Evolutionary conservation across 176 grass and related monocot species (phyloP).

Genomic region (Eremochloa ophiuroides): DNA sequence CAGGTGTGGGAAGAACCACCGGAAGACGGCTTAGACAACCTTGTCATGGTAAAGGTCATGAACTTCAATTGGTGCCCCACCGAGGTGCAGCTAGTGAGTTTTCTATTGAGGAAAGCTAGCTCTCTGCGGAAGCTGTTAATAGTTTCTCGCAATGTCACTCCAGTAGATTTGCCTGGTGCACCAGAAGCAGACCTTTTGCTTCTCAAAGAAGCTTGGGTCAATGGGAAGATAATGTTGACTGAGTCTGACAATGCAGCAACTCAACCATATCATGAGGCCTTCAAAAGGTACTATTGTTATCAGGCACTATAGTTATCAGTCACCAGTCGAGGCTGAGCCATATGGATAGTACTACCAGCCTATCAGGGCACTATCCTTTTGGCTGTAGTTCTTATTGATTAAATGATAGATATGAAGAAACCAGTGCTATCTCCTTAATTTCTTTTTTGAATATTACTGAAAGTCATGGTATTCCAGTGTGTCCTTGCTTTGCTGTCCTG

Average conservation of each 20-base stretch:
- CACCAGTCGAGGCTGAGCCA: background rate
- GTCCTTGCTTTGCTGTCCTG: background rate
- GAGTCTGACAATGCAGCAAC: background rate
- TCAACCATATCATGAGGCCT: background rate
- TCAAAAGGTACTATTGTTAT: too few species aligned
- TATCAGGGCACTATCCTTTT: background rate
- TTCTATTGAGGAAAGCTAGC: too few species aligned
- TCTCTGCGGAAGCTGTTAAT: too few species aligned
- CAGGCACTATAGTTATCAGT: background rate
- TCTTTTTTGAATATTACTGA: background rate
- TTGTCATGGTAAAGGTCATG: too few species aligned
- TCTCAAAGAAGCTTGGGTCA: background rate
- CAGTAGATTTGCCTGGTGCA: background rate
- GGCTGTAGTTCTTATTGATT: background rate
- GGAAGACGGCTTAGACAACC: too few species aligned
- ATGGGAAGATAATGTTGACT: conserved; percentile 3
- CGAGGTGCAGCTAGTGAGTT: too few species aligned
- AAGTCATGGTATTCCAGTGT: background rate
- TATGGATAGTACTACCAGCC: background rate
- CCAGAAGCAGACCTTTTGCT: background rate
- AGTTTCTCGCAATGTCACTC: background rate
- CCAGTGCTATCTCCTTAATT: background rate
- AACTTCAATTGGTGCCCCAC: too few species aligned
- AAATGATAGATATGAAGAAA: background rate
- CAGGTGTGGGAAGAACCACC: too few species aligned